phyloP scores from a whole-genome alignment of 768 basidiomycete genomes.

The Trametes villosa region DNA sequence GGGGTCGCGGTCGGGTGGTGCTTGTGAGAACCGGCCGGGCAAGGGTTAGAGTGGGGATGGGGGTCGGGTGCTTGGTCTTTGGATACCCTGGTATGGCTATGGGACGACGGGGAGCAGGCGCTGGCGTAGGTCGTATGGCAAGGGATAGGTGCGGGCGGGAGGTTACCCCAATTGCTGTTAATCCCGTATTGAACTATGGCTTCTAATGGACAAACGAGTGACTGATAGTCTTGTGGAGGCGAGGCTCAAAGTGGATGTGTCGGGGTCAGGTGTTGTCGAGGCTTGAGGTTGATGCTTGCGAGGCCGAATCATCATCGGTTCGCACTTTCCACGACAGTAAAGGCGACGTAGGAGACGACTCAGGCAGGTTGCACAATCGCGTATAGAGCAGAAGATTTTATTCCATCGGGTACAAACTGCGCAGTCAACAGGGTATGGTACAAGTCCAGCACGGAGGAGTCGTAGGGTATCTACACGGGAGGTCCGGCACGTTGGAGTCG shows the following conservation, averaged over 20 bases:
- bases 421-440: conserved; percentile 13
- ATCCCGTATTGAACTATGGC: conserved; percentile 1
- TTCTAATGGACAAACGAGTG: neutral
- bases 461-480: neutral
- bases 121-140: neutral
- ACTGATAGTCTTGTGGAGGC: neutral
- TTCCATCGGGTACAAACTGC: conserved; percentile 16
- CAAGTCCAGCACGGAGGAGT: neutral
- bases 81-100: conserved; percentile 7
- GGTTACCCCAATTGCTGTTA: conserved; percentile 10
- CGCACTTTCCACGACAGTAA: too few species aligned
- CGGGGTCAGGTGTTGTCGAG: too few species aligned
- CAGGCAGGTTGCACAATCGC: neutral
- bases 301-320: too few species aligned
- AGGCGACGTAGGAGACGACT: too few species aligned
- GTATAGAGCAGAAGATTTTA: too few species aligned
- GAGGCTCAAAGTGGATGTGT: neutral
- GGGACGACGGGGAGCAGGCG: neutral
- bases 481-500: neutral
- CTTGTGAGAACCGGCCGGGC: too few species aligned
- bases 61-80: neutral
- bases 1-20: conserved; percentile 71
- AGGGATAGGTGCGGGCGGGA: neutral
- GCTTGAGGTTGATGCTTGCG: too few species aligned
- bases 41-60: neutral